Conservation (phyloP, 2,329 filamentous ascomycete genomes). For the Ophiosphaerella korrae region DNA sequence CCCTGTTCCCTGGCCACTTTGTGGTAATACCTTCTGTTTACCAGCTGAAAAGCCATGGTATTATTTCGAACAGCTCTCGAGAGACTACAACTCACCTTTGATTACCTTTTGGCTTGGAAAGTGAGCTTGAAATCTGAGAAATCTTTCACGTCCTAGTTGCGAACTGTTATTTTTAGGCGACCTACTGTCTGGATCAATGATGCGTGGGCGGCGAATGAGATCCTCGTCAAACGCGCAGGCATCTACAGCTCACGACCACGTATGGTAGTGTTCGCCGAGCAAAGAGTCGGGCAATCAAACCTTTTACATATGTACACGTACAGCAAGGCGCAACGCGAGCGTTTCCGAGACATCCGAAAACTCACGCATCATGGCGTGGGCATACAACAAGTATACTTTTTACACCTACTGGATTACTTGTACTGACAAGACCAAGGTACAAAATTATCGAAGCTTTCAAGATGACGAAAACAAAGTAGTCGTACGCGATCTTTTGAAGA, state of each 20-base stretch:
- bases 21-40: constrained; percentile 62
- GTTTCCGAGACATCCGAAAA: constrained; percentile 38
- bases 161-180: neutral
- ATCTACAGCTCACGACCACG: constrained; percentile 60
- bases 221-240: constrained; percentile 58
- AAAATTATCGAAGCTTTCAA: constrained; percentile 61
- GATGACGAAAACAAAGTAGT: constrained; percentile 63
- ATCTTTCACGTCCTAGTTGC: neutral
- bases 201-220: constrained; percentile 57
- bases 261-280: constrained; percentile 53
- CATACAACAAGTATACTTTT: constrained; percentile 55
- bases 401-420: neutral
- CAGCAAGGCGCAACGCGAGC: constrained; percentile 34
- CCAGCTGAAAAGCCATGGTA: constrained; percentile 63
- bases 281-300: constrained; percentile 41
- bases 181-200: constrained; percentile 51
- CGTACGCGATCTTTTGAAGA: constrained; percentile 52
- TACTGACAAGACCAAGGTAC: neutral
- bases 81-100: constrained; percentile 55
- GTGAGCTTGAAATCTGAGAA: constrained; percentile 10
- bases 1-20: constrained; percentile 59
- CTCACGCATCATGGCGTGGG: constrained; percentile 43
- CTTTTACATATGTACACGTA: constrained; percentile 43
- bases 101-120: constrained; percentile 61
- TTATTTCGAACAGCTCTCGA: constrained; percentile 60